Base-by-base conservation (phyloP, 1,139 yeast genomes). In the Saccharomyces pastorianus region DNA sequence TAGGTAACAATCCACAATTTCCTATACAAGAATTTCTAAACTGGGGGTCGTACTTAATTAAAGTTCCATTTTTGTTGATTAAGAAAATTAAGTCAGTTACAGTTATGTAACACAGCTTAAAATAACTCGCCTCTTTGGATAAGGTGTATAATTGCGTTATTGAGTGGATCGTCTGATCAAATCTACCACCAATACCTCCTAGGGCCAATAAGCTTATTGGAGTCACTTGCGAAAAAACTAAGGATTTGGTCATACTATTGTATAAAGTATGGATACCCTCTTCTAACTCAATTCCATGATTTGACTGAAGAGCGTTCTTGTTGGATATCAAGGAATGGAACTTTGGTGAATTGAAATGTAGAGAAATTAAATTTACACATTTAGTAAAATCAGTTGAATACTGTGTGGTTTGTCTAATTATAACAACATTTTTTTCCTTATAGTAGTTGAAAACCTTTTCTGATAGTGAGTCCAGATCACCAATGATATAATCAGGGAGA, bases 111-210 rank as follows among this genome's bases (percentile, higher is more conserved):
- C 59, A 65, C 17, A 77, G 64, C 27, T 65, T 71, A 32, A 74
- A 60, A 65, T 62, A 61, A 20, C 71, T 68, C 41, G 60, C 65
- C 4, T 61, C 56, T 14, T 60, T 56, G 8, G 65, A 57, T 31
- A 55, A 75, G 38, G 57, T 71, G 63, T 81, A 79, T 42, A 89
- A 68, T 61, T 84, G 85, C 54, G 82, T 81, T 23, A 90, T 81
- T 1, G 96, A 84, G 58, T 88, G 95, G 46, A 91, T 76, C 0
- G 95, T 83, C 67, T 93, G 99, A 68, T 93, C 99, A 58, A 91
- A 88, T 44, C 99, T 73, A 1, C 99, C 99, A 1, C 96, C 97
- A 46, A 90, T 77, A 0, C 88, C 96, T 13, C 96, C 93, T 2
- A 88, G 57, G 7, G 77, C 76, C 2, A 76, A 58, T 7, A 75